These are phyloP conservation scores for Pulveroboletus frians DNA, from an alignment of 768 basidiomycete species.

Conservation along the genomic window DNA sequence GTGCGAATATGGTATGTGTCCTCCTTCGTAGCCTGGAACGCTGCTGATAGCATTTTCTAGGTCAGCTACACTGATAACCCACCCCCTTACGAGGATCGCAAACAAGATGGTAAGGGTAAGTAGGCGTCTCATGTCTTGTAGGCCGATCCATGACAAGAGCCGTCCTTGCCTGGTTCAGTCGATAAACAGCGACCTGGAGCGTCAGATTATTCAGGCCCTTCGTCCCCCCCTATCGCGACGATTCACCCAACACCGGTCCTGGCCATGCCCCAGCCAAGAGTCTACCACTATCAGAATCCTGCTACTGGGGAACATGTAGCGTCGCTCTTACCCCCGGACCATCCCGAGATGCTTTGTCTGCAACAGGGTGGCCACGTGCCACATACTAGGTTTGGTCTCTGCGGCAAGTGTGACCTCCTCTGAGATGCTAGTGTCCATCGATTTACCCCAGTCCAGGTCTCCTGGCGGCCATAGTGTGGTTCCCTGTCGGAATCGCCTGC, in stretches of 20 bases:
- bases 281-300: constrained; percentile 70
- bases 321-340: constrained; percentile 66
- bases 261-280: constrained; percentile 39
- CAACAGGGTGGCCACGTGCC: constrained; percentile 67
- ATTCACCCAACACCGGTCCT: constrained; percentile 30
- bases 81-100: constrained; percentile 45
- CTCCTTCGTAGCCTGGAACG: neutral
- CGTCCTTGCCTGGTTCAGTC: neutral
- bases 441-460: constrained; percentile 44
- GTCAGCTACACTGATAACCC: constrained; percentile 34
- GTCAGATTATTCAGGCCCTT: neutral
- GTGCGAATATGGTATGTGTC: constrained; percentile 23
- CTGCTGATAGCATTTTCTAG: constrained; percentile 9
- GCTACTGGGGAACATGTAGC: constrained; percentile 50
- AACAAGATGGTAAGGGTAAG: constrained; percentile 33
- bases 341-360: constrained; percentile 84
- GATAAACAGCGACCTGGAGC: constrained; percentile 14
- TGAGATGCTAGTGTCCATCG: neutral
- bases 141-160: constrained; percentile 9
- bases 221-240: constrained; percentile 13
- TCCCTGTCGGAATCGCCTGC: constrained; percentile 74
- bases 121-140: neutral
- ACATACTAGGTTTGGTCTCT: constrained; percentile 59
- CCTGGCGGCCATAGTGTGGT: constrained; percentile 81
- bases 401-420: constrained; percentile 45